Evolutionary conservation across 2,329 filamentous ascomycete species (phyloP), one percentile per base, ranked within the genome.

Genomic region (Talaromyces albobiverticillius): DNA sequence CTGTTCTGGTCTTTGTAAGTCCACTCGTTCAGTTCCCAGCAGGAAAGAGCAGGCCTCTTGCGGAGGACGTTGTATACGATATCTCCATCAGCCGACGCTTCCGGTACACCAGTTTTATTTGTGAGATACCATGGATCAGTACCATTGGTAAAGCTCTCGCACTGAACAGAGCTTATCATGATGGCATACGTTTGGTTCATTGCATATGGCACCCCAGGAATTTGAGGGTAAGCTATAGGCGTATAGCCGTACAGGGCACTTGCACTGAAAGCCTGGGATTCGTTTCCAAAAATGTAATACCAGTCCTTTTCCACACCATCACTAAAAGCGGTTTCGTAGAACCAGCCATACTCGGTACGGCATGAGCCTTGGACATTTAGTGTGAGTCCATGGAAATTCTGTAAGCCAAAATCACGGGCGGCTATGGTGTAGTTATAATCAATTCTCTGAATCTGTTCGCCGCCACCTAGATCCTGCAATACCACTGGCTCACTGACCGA

Each of bases 91-190:
- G 36, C 36, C 5, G 6, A 40, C 5, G 13, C 36, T 22, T 8
- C 42, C n/a, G 42, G n/a, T 5, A 23, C 25, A 13, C 25, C 20
- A 46, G 42, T 46, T 23, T 5, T 29, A 20, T 46, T 46, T 23
- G 42, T 46, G 42, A 46, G 42, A 25, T 46, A 46, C 20, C 20
- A 46, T 23, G 42, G 42, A 46, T 46, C 42, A 22, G 20, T 46
- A n/a, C 42, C 42, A 5, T 8, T 23, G 20, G 42, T 46, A 46
- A 23, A 46, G n/a, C 42, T 46, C 25, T 46, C 14, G 42, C 42
- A 29, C 10, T 29, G 20, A 4, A 46, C n/a, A n/a, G 42, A 23
- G 18, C 20, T 23, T 23, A 46, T 23, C 42, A 46, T 23, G 20
- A 46, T 29, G 14, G 42, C 20, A n/a, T 46, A 46, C 14, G 42